A percentile compares a stretch with the other conserved stretches of the same genome.
phyloP scores from a whole-genome alignment of 257 asterid species.

The Solanum pinnatisectum region DNA sequence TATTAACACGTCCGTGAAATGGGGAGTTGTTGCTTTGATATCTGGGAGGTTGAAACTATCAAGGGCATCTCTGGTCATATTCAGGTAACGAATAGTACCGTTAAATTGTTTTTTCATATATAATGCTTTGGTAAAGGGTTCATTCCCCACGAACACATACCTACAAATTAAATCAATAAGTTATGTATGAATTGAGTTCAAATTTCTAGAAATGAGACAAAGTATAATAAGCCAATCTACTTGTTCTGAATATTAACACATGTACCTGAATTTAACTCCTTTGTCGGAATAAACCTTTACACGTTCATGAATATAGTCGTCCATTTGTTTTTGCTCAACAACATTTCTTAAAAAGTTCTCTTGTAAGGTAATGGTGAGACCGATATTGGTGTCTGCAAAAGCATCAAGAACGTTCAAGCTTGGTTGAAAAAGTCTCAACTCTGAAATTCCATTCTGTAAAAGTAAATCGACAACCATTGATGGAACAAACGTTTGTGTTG shows the following conservation, averaged over 20 bases:
- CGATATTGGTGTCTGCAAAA: neutral
- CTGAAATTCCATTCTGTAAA: neutral
- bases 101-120: neutral
- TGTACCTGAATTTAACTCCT: neutral
- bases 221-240: too few relatives aligned
- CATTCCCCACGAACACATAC: neutral
- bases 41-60: neutral
- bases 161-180: neutral
- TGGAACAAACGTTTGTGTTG: neutral
- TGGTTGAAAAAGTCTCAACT: neutral
- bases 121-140: neutral
- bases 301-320: neutral
- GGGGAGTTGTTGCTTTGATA: slow-evolving; percentile 1
- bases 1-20: neutral
- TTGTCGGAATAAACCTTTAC: neutral
- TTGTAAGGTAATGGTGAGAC: neutral
- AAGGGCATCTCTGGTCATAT: neutral
- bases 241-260: too few relatives aligned
- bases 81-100: neutral
- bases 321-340: neutral
- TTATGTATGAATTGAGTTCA: neutral
- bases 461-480: slow-evolving; percentile 3
- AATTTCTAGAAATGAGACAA: neutral
- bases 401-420: neutral
- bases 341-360: neutral